Evolutionary conservation across 176 grass and related monocot genomes (phyloP).

Genomic region (Pontederia paniculata): DNA sequence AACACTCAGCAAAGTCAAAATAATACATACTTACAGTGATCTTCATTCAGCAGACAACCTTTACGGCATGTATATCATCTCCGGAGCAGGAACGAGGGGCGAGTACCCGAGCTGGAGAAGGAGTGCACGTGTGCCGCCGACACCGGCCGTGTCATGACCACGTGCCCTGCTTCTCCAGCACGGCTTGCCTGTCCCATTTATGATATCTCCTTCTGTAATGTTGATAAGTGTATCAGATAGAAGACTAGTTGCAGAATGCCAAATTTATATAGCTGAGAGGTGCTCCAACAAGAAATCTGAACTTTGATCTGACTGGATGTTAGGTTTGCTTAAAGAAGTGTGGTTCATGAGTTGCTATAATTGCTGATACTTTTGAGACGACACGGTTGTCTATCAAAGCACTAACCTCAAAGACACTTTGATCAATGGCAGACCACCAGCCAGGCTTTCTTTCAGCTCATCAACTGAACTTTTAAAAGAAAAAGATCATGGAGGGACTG

Average conservation of each 20-base stretch:
- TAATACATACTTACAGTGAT: too few species aligned
- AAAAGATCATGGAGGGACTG: background rate
- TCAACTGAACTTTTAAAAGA: too few species aligned
- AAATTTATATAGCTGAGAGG: background rate
- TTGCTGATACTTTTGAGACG: background rate
- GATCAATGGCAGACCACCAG: constrained; percentile 8
- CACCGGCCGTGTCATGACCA: background rate
- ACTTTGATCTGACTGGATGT: background rate
- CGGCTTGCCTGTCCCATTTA: constrained; percentile 1
- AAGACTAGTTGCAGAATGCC: background rate
- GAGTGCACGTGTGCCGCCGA: constrained; percentile 3
- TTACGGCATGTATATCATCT: too few species aligned
- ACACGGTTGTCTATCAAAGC: background rate
- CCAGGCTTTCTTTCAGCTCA: background rate
- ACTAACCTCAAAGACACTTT: background rate
- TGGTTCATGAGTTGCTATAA: background rate
- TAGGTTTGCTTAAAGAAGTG: background rate
- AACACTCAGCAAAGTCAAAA: too few species aligned
- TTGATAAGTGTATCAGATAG: background rate
- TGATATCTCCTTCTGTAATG: background rate
- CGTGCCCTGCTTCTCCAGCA: constrained; percentile 21
- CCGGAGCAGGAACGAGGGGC: background rate
- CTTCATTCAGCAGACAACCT: too few species aligned
- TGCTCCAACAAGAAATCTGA: background rate
- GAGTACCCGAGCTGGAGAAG: constrained; percentile 3